Conservation (phyloP, 2,329 filamentous ascomycete genomes). For the Aplosporella prunicola region DNA sequence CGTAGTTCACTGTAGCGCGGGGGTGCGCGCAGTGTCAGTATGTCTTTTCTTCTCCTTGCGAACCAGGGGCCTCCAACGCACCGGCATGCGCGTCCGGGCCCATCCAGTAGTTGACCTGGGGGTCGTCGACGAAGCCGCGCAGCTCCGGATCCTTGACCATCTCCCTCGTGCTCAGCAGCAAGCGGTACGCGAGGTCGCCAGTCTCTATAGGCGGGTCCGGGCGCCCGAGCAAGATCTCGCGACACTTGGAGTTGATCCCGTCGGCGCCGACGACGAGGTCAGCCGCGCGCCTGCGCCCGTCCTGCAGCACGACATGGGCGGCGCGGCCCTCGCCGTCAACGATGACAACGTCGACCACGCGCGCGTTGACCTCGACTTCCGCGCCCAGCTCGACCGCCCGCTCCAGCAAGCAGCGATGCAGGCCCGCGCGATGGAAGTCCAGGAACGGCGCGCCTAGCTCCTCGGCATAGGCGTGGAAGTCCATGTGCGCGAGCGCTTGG, state of each 20-base stretch:
- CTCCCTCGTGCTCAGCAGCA: constrained; percentile 37
- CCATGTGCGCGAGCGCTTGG: constrained; percentile 38
- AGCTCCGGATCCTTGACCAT: constrained; percentile 41
- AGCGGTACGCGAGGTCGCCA: constrained; percentile 43
- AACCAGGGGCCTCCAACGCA: constrained; percentile 13
- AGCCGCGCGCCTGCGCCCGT: constrained; percentile 23
- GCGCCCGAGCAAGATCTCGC: constrained; percentile 36
- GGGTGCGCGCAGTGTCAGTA: background rate
- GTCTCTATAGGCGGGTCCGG: constrained; percentile 41
- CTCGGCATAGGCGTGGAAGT: constrained; percentile 37
- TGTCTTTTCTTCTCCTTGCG: too few species aligned
- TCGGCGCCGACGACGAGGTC: constrained; percentile 42
- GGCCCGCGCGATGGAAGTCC: constrained; percentile 47
- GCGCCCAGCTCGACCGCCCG: constrained; percentile 42
- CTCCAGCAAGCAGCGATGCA: constrained; percentile 41
- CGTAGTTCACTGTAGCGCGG: constrained; percentile 37
- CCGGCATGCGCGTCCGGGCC: constrained; percentile 43
- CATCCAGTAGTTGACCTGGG: constrained; percentile 45
- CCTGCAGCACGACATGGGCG: constrained; percentile 30
- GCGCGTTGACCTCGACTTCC: constrained; percentile 34
- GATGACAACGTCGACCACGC: constrained; percentile 34
- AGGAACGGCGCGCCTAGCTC: constrained; percentile 39
- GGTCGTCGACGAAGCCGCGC: constrained; percentile 35
- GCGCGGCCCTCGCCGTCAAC: constrained; percentile 32
- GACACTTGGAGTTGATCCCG: constrained; percentile 37